Evolutionary conservation across 768 basidiomycete genomes (phyloP).

Genomic region (Termitomyces sp.): DNA sequence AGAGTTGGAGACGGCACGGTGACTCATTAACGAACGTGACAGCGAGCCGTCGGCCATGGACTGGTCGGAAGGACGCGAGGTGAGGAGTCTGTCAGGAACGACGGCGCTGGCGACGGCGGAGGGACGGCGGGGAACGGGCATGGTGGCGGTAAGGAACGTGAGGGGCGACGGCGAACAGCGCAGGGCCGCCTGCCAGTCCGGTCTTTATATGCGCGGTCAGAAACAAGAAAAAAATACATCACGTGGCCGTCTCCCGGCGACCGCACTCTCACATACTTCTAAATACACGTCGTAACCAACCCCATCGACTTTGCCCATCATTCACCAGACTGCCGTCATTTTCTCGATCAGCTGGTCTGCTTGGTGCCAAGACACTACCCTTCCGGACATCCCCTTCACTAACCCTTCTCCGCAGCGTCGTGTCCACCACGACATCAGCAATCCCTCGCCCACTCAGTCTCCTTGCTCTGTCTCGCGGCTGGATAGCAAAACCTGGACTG

Average conservation of each 20-base stretch:
- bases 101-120: conserved; percentile 29
- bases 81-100: conserved; percentile 37
- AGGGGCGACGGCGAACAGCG: neutral
- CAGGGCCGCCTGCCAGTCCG: neutral
- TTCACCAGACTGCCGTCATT: neutral
- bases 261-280: neutral
- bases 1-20: conserved; percentile 12
- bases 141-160: conserved; percentile 2
- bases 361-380: conserved; percentile 5
- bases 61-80: conserved; percentile 46
- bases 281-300: conserved; percentile 22
- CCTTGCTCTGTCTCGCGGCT: conserved; percentile 48
- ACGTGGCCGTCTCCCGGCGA: conserved; percentile 5
- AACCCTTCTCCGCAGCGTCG: conserved; percentile 36
- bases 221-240: neutral
- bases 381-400: conserved; percentile 43
- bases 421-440: conserved; percentile 26
- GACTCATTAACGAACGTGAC: conserved; percentile 18
- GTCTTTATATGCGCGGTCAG: conserved; percentile 1
- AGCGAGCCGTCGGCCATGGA: conserved; percentile 30
- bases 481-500: conserved; percentile 73
- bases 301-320: conserved; percentile 15
- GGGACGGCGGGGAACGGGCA: conserved; percentile 6
- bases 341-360: conserved; percentile 7
- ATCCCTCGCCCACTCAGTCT: conserved; percentile 32